These are phyloP conservation scores for Ceratocystis eucalypticola DNA, from an alignment of 2,329 filamentous ascomycete species.

Conservation along the genomic window DNA sequence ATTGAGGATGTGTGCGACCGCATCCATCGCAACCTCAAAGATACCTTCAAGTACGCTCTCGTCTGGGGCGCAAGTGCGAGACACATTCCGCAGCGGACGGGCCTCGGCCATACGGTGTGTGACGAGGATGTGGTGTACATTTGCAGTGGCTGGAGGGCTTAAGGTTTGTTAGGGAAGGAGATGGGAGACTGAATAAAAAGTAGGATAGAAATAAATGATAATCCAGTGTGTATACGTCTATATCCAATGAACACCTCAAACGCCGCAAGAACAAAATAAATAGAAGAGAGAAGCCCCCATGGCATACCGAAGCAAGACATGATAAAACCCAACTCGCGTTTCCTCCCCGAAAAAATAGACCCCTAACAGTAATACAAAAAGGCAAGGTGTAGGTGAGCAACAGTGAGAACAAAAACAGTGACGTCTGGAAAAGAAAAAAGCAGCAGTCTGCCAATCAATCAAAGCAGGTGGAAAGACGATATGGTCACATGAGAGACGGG, in stretches of 20 bases:
- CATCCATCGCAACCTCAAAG: constrained; percentile 86
- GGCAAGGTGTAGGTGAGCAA: too few species aligned
- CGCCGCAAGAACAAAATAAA: constrained; percentile 12
- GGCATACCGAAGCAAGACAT: neutral
- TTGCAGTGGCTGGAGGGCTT: constrained; percentile 50
- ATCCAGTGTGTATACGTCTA: constrained; percentile 1
- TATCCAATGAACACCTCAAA: constrained; percentile 9
- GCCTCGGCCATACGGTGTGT: constrained; percentile 63
- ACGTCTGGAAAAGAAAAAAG: too few species aligned
- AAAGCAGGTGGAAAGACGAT: too few species aligned
- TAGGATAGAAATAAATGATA: constrained; percentile 13
- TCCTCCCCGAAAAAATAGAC: too few species aligned
- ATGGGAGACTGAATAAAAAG: neutral
- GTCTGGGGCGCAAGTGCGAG: constrained; percentile 96
- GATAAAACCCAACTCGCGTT: constrained; percentile 4
- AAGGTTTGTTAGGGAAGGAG: constrained; percentile 20
- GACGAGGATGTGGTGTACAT: constrained; percentile 59
- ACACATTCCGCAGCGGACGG: constrained; percentile 88
- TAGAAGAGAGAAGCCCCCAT: constrained; percentile 14
- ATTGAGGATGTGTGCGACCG: constrained; percentile 97
- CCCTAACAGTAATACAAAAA: too few species aligned
- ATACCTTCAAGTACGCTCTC: constrained; percentile 96
- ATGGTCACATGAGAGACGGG: too few species aligned
- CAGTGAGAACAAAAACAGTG: too few species aligned
- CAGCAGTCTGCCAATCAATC: too few species aligned